These are phyloP conservation scores for Tylopilus felleus DNA, from an alignment of 768 basidiomycete genomes.

Conservation along the genomic window DNA sequence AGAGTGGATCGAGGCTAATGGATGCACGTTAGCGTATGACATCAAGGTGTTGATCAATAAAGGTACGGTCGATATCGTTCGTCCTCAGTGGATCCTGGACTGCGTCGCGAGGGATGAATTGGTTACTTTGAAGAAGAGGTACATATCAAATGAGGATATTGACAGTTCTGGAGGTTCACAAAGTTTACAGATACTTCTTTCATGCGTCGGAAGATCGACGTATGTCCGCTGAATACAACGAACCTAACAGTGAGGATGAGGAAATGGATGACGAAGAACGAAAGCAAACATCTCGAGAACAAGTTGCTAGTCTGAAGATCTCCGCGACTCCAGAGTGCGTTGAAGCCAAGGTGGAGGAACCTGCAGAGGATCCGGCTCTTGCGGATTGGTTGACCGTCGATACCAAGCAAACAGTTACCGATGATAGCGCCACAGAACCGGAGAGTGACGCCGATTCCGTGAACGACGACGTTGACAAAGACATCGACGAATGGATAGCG, in stretches of 20 bases:
- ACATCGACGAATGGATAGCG: slow-evolving; percentile 41
- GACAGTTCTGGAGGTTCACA: background rate
- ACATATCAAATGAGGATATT: background rate
- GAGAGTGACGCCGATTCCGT: slow-evolving; percentile 70
- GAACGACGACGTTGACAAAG: slow-evolving; percentile 50
- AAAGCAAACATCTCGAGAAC: slow-evolving; percentile 10
- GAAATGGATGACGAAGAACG: slow-evolving; percentile 14
- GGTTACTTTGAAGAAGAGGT: slow-evolving; percentile 70
- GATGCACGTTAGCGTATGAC: slow-evolving; percentile 54
- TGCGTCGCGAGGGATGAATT: slow-evolving; percentile 59
- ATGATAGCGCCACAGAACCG: slow-evolving; percentile 45
- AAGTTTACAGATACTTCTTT: slow-evolving; percentile 65
- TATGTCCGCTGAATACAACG: slow-evolving; percentile 49
- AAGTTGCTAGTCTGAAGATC: slow-evolving; percentile 8
- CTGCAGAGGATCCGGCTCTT: slow-evolving; percentile 40
- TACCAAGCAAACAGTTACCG: slow-evolving; percentile 23
- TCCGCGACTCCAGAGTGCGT: background rate
- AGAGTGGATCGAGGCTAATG: background rate
- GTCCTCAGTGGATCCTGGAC: slow-evolving; percentile 79
- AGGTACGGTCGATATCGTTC: slow-evolving; percentile 66
- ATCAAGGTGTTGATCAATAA: slow-evolving; percentile 70
- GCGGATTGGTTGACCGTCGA: slow-evolving; percentile 64
- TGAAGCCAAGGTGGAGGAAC: slow-evolving; percentile 26
- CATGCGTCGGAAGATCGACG: slow-evolving; percentile 56
- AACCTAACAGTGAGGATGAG: slow-evolving; percentile 38